Conservation (phyloP, 2,329 filamentous ascomycete species). For the Diaporthe citriasiana region DNA sequence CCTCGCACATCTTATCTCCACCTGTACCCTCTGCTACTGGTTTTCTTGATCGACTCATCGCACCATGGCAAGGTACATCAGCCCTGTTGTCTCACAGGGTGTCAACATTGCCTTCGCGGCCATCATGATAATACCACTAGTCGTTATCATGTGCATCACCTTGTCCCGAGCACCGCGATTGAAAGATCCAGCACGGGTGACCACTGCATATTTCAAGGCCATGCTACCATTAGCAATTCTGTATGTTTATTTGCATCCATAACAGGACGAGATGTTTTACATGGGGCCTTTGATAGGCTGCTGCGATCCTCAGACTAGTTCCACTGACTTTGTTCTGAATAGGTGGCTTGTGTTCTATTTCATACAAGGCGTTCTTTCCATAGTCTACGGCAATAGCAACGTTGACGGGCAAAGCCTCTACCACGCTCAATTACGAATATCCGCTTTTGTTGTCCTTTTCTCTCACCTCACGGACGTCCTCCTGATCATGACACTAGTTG, state of each 20-base stretch:
- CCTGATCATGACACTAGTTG: conserved; percentile 45
- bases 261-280: neutral
- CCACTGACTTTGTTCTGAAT: neutral
- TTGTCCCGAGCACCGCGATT: neutral
- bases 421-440: neutral
- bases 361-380: neutral
- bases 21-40: too few species aligned
- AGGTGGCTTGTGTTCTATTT: neutral
- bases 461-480: conserved; percentile 41
- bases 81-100: neutral
- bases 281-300: too few species aligned
- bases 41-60: neutral
- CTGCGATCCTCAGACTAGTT: too few species aligned
- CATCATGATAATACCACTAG: conserved; percentile 1
- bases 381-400: too few species aligned
- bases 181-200: neutral
- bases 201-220: conserved; percentile 2
- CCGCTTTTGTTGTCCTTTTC: conserved; percentile 10
- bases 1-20: neutral
- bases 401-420: fast-evolving
- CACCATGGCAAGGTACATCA: neutral
- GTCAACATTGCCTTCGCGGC: conserved; percentile 11
- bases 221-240: conserved; percentile 1
- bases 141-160: conserved; percentile 1
- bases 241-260: neutral